Base-by-base conservation (phyloP, 768 basidiomycete genomes). In the Kwoniella heveanensis region DNA sequence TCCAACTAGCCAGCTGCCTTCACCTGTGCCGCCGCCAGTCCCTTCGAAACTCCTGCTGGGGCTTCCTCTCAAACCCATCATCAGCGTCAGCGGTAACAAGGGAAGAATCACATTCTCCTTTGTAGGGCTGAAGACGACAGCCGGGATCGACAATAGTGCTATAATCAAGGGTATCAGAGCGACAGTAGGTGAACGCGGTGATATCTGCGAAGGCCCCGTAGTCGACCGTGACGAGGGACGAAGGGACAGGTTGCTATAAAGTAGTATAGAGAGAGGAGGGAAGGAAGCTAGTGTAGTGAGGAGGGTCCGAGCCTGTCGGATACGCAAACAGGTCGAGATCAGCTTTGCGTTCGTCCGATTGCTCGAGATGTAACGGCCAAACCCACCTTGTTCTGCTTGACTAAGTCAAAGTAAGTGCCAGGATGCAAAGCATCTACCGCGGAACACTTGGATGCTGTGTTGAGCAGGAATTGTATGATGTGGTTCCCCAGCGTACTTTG, bases 41-140 rank as follows among this genome's bases (percentile, higher is more conserved):
- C 39, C 39, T 3, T 44, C 39, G 9, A 44, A 9, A 9, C 59
- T 30, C 17, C 67, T 55, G 22, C 61, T 53, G 27, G 62, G 58
- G 21, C 61, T 60, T 48, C 74, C 66, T 58, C 72, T 27, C 2
- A 71, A 19, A 13, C 64, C 46, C 57, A 94, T 83, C 17, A 94
- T 83, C 19, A 97, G 83, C 0, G 88, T 90, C 27, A 93, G 82
- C 0, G 94, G 94, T 67, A 97, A 79, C 22, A 98, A 83, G 2
- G 93, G 92, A 0, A 97, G 75, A 19, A 96, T 77, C 44, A 97
- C 90, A 2, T 89, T 88, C 96, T 97, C 79, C 97, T 94, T 79
- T 96, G 94, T 39, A 94, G 93, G 73, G 96, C 93, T 80, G 95
- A 95, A 6, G 92, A 93, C 82, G 95, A 94, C 30, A 97, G 83